Conservation (phyloP, 139 green algal species). For the Gonium pectorale region DNA sequence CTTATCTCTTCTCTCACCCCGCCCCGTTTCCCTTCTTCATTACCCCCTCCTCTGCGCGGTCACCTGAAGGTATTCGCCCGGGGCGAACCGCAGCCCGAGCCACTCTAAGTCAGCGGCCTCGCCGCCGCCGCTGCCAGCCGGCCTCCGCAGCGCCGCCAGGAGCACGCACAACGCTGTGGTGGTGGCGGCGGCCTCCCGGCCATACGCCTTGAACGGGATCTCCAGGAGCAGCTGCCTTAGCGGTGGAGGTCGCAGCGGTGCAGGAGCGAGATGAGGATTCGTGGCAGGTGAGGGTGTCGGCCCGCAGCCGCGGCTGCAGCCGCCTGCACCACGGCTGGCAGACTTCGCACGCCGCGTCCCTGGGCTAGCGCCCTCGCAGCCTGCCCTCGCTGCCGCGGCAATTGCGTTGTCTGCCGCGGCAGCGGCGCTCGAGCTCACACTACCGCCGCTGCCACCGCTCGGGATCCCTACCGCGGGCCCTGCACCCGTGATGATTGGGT, state of each 20-base stretch:
- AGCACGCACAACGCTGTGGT: conserved; percentile 17
- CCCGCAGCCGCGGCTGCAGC: too few species aligned
- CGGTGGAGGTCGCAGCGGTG: neutral
- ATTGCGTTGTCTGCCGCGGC: too few species aligned
- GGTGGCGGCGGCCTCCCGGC: conserved; percentile 17
- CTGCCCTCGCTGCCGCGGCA: neutral
- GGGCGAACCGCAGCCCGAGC: neutral
- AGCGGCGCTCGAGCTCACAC: too few species aligned
- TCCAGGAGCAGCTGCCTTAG: conserved; percentile 6
- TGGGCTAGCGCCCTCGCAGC: neutral
- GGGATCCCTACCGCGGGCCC: too few species aligned
- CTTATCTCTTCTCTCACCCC: too few species aligned
- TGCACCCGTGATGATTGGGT: neutral
- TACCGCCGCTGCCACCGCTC: too few species aligned
- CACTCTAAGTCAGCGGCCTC: neutral
- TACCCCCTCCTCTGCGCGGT: too few species aligned
- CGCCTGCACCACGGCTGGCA: too few species aligned
- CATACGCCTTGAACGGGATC: conserved; percentile 23
- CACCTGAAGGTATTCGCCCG: conserved; percentile 6
- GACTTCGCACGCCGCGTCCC: neutral
- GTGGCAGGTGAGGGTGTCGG: too few species aligned
- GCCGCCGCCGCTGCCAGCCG: neutral
- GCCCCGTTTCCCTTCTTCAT: too few species aligned
- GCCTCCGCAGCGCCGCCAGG: conserved; percentile 4
- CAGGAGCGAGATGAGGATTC: too few species aligned